Base-by-base conservation (phyloP, 2,329 filamentous ascomycete species). In the Tetracladium maxilliforme region DNA sequence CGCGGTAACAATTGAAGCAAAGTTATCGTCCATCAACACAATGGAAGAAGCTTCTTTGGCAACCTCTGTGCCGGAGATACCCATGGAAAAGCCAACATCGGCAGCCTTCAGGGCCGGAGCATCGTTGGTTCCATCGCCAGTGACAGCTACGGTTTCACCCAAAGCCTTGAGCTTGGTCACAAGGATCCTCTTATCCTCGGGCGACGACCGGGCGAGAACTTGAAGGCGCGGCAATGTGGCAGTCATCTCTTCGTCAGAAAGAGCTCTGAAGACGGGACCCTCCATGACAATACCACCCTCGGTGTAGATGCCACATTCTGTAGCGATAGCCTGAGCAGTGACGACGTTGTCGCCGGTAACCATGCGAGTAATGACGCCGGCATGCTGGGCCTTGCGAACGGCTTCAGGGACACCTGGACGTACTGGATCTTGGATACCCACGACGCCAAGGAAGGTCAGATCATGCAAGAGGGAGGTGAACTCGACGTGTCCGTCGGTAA, bases 1-100 rank as follows among this genome's bases (percentile, higher is more conserved):
- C 10, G 80, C 80, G 50, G 82, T 83, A 35, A 87, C 75, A 32
- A 86, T 87, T n/a, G 78, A 84, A 15, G 72, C 65, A 49, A 87
- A 87, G 52, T 86, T 86, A 50, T 87, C 80, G 43, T 86, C 80
- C 79, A 86, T 84, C 10, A 87, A 59, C 38, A 87, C 83, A 32
- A 87, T 87, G 19, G 78, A 76, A 6, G 80, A 86, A 2, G 80
- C 80, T 49, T 87, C 79, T 50, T 86, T 86, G 22, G 80, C 80
- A 19, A 87, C 79, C 47, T 86, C 80, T 1, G 80, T 86, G 32
- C 80, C 80, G 10, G 79, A 66, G 26, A 86, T 81, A 36, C 80
- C 80, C 80, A 87, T 87, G 11, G 79, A 82, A 50, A 87, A 86
- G 14, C 80, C 80, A 24, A 87, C 75, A 42, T 87, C 79, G 6